Percentiles rank a stretch among this genome's conserved stretches.
phyloP scores from a whole-genome alignment of 2,329 filamentous ascomycete species.

The Fusarium sp. region DNA sequence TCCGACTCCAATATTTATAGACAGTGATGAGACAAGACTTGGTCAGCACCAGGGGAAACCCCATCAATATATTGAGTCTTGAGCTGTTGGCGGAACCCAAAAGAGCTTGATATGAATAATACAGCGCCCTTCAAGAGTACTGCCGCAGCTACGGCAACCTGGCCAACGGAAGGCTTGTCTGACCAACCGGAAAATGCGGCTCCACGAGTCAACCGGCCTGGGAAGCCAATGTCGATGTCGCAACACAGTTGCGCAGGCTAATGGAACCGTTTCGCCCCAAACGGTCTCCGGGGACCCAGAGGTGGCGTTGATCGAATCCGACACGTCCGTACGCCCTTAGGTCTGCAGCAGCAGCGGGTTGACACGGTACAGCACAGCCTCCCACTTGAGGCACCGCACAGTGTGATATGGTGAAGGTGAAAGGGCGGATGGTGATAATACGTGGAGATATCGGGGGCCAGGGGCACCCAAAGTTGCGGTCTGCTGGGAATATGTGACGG shows the following conservation, averaged over 20 bases:
- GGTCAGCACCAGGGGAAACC: slow-evolving; percentile 30
- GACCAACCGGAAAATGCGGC: slow-evolving; percentile 25
- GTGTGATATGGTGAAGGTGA: not conserved
- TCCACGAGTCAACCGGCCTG: slow-evolving; percentile 12
- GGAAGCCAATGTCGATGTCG: slow-evolving; percentile 4
- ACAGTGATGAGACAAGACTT: slow-evolving; percentile 21
- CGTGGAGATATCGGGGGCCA: not conserved
- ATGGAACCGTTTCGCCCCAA: slow-evolving; percentile 16
- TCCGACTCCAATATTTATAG: slow-evolving; percentile 17
- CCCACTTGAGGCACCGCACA: slow-evolving; percentile 3
- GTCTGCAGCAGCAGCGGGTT: slow-evolving; percentile 5
- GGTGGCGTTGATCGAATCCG: slow-evolving; percentile 29
- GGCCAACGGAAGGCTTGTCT: slow-evolving; percentile 7
- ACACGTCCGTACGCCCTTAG: slow-evolving; percentile 27
- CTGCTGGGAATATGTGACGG: not conserved
- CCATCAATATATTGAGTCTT: slow-evolving; percentile 41
- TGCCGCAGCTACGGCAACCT: slow-evolving; percentile 19
- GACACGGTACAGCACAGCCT: slow-evolving; percentile 9
- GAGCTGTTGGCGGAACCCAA: slow-evolving; percentile 1
- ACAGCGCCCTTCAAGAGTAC: slow-evolving; percentile 11
- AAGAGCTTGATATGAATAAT: slow-evolving; percentile 6
- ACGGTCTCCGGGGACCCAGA: not conserved
- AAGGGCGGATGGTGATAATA: not conserved
- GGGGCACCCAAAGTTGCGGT: slow-evolving; percentile 3
- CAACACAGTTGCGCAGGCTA: not conserved